Conservation (phyloP, 1,284 basidiomycete genomes). For the Malassezia globosa region DNA sequence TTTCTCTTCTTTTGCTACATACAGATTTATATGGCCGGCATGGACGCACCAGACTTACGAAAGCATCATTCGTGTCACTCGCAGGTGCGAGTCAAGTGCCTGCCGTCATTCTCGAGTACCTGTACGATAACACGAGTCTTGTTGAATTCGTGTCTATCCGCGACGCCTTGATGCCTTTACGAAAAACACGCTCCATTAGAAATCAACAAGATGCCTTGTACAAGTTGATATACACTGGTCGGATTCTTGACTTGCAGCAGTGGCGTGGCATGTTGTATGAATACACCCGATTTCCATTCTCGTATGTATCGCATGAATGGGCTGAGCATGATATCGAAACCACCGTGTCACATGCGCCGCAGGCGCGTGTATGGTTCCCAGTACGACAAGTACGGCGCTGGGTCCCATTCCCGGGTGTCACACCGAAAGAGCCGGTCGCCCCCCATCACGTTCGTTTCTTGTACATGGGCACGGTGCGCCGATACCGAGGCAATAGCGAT, state of each 20-base stretch:
- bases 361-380: not conserved
- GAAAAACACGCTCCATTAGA: slow-evolving; percentile 3
- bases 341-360: not conserved
- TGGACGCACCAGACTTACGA: slow-evolving; percentile 87
- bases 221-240: slow-evolving; percentile 1
- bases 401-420: not conserved
- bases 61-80: slow-evolving; percentile 35
- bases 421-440: no score
- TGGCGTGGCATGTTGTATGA: not conserved
- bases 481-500: slow-evolving; percentile 55
- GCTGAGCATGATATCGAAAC: not conserved
- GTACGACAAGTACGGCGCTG: not conserved
- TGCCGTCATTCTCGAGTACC: slow-evolving; percentile 78
- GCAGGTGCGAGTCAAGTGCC: slow-evolving; percentile 62
- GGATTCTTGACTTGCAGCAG: slow-evolving; percentile 9
- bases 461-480: slow-evolving; percentile 67
- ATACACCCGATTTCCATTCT: not conserved
- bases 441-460: slow-evolving; percentile 58
- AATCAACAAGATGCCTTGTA: slow-evolving; percentile 8
- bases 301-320: not conserved
- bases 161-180: not conserved
- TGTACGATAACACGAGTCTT: slow-evolving; percentile 93
- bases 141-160: slow-evolving; percentile 55
- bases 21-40: slow-evolving; percentile 96
- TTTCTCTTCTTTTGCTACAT: slow-evolving; percentile 96